phyloP scores from a whole-genome alignment of 176 grass and related monocot species.

The Carex parvula region DNA sequence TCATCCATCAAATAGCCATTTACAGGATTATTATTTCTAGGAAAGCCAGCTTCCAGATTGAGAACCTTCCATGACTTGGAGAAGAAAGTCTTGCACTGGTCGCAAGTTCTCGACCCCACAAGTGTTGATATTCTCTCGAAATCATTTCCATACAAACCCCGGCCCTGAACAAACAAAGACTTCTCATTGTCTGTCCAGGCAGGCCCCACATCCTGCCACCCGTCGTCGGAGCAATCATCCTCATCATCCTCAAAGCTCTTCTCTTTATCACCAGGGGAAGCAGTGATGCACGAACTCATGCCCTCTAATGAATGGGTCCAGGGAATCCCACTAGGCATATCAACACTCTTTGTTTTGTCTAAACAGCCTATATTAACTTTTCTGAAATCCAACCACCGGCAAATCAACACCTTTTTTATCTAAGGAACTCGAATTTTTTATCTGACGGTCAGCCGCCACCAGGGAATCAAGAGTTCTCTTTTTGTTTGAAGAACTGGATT shows the following conservation, averaged over 20 bases:
- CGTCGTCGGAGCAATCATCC: constrained; percentile 60
- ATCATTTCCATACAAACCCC: constrained; percentile 71
- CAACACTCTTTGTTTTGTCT: not conserved
- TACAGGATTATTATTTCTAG: constrained; percentile 30
- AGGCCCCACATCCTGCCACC: constrained; percentile 56
- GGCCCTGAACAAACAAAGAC: constrained; percentile 57
- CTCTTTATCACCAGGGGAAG: constrained; percentile 57
- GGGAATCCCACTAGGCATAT: not conserved
- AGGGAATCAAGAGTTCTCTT: constrained; percentile 11
- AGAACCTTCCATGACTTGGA: constrained; percentile 85
- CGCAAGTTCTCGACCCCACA: constrained; percentile 65
- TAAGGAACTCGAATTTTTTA: not conserved
- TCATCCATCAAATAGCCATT: constrained; percentile 35
- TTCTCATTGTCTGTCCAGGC: constrained; percentile 95
- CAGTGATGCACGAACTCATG: constrained; percentile 78
- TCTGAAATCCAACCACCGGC: not conserved
- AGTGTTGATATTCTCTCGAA: constrained; percentile 58
- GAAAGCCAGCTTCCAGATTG: constrained; percentile 68
- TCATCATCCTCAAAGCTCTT: constrained; percentile 58
- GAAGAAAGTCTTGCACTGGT: constrained; percentile 96
- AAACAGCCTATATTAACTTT: constrained; percentile 1
- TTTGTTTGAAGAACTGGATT: constrained; percentile 12
- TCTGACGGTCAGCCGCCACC: not conserved
- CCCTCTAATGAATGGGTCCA: constrained; percentile 57
- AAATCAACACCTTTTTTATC: constrained; percentile 15